Evolutionary conservation across 441 rosid genomes (phyloP).

Genomic region (Adansonia gregorii): DNA sequence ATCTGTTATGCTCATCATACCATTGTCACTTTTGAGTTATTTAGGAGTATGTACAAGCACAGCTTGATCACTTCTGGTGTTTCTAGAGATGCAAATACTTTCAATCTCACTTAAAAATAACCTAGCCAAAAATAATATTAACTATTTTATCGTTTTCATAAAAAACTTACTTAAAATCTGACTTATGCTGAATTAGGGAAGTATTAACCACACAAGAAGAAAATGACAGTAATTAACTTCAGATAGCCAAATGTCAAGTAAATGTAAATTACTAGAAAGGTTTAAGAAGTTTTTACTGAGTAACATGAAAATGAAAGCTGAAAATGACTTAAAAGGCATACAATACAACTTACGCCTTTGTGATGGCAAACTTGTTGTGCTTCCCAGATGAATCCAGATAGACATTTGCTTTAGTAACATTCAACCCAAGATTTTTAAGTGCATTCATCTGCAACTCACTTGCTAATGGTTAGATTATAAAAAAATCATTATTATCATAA

Average conservation of each 20-base stretch:
- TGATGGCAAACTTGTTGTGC: constrained; percentile 87
- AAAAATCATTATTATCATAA: constrained; percentile 8
- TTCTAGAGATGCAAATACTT: background rate
- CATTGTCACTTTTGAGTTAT: background rate
- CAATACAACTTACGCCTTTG: constrained; percentile 65
- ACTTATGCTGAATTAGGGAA: background rate
- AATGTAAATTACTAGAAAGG: background rate
- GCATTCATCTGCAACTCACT: constrained; percentile 78
- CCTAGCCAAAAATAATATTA: background rate
- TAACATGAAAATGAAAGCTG: background rate
- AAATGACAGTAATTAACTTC: constrained; percentile 39
- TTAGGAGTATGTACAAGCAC: background rate
- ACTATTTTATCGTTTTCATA: background rate
- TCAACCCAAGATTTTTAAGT: constrained; percentile 89
- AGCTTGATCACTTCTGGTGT: background rate
- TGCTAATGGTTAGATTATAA: constrained; percentile 21
- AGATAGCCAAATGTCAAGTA: constrained; percentile 20
- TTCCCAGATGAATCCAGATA: constrained; percentile 94
- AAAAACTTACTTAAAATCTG: background rate
- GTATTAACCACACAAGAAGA: background rate
- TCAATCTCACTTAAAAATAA: background rate
- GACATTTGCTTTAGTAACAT: constrained; percentile 93
- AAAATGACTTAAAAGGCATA: background rate
- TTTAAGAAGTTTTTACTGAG: background rate
- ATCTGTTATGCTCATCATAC: background rate